Conservation (phyloP, 805 yeast genomes). For the Yarrowia sp. region DNA sequence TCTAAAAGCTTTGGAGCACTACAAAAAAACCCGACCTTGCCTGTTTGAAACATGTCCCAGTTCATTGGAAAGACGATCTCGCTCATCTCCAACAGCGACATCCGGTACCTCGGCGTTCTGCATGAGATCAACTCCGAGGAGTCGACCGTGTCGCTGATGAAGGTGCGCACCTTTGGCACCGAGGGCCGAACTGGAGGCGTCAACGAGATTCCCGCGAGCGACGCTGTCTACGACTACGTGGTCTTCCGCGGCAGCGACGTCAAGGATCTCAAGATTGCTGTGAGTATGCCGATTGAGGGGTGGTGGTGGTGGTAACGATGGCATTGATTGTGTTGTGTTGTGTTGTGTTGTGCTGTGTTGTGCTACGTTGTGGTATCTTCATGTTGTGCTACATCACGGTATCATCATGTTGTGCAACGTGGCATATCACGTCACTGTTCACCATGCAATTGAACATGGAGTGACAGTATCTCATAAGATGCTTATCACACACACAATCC, state of each 20-base stretch:
- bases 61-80: conserved; percentile 91
- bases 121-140: conserved; percentile 88
- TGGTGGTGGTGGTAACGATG: neutral
- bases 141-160: conserved; percentile 82
- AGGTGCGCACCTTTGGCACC: conserved; percentile 86
- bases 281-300: conserved; percentile 54
- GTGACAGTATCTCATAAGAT: too few relatives aligned
- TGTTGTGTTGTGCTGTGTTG: too few relatives aligned
- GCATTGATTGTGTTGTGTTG: neutral
- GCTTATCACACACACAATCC: neutral
- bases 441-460: too few relatives aligned
- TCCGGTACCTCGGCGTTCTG: conserved; percentile 87
- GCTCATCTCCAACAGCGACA: conserved; percentile 76
- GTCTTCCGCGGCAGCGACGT: conserved; percentile 93
- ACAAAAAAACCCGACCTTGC: neutral
- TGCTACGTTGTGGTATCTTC: too few relatives aligned
- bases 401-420: neutral
- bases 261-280: conserved; percentile 84
- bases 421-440: too few relatives aligned
- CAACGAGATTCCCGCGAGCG: conserved; percentile 74
- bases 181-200: conserved; percentile 82
- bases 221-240: conserved; percentile 72
- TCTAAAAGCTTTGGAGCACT: neutral
- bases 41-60: conserved; percentile 69
- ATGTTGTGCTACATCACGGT: conserved; percentile 2